These are phyloP conservation scores for Mortierella sp. DNA, from an alignment of 371 early-diverging fungal genomes.

Conservation along the genomic window DNA sequence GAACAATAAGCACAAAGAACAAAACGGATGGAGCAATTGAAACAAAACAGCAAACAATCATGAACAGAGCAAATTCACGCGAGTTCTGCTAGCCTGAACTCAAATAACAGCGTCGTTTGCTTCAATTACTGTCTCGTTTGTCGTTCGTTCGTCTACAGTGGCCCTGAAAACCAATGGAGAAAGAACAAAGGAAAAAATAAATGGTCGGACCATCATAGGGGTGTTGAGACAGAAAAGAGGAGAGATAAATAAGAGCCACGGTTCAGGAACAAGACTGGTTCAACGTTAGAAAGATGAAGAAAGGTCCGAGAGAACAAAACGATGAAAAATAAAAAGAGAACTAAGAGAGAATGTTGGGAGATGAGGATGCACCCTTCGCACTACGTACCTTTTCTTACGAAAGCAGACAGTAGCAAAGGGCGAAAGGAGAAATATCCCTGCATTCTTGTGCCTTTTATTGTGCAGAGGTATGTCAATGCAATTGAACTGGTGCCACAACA, in stretches of 20 bases:
- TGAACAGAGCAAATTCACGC: background rate
- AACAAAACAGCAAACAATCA: background rate
- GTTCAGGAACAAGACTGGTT: background rate
- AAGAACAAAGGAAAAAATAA: background rate
- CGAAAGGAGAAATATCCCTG: background rate
- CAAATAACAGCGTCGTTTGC: background rate
- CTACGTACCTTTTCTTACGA: background rate
- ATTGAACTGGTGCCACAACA: too few relatives aligned
- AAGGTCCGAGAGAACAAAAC: background rate
- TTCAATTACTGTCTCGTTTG: background rate
- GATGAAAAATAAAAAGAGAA: background rate
- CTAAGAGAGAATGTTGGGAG: background rate
- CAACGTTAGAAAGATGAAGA: background rate
- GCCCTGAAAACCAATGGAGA: background rate
- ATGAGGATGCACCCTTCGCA: background rate
- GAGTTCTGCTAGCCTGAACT: background rate
- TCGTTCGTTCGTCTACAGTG: background rate
- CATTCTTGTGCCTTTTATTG: background rate
- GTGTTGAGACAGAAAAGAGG: background rate
- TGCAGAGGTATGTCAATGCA: background rate
- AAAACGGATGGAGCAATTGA: background rate
- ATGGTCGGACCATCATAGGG: background rate
- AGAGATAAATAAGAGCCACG: background rate
- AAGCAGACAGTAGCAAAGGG: background rate
- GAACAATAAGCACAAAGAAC: background rate